phyloP scores from a whole-genome alignment of 768 basidiomycete genomes.

The Boletus rubropictus region DNA sequence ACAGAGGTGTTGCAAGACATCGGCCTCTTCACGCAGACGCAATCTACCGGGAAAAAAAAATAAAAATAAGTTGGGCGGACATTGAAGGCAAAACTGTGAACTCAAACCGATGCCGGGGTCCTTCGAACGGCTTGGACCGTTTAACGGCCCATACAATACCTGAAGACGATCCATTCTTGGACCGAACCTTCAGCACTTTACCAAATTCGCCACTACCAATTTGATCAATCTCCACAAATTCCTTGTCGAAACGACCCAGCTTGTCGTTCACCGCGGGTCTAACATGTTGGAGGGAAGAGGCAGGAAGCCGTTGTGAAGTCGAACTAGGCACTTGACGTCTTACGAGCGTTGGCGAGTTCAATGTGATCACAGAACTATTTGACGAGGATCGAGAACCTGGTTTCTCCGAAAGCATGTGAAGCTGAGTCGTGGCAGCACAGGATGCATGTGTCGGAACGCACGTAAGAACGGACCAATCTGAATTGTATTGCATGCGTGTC shows the following conservation, averaged over 20 bases:
- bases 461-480: conserved; percentile 55
- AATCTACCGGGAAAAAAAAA: conserved; percentile 39
- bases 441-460: conserved; percentile 45
- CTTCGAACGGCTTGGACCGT: conserved; percentile 89
- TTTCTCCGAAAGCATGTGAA: conserved; percentile 38
- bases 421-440: conserved; percentile 36
- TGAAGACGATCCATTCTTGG: conserved; percentile 49
- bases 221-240: conserved; percentile 74
- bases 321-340: conserved; percentile 29
- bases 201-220: conserved; percentile 93
- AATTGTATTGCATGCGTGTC: not conserved
- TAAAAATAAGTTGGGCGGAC: conserved; percentile 16
- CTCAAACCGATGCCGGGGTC: conserved; percentile 79
- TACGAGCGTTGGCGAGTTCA: conserved; percentile 43
- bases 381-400: conserved; percentile 57
- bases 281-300: conserved; percentile 17
- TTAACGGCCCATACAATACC: conserved; percentile 77
- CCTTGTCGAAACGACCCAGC: conserved; percentile 67
- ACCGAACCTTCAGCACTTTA: conserved; percentile 78
- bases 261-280: conserved; percentile 43
- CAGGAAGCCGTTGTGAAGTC: conserved; percentile 21
- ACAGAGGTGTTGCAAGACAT: conserved; percentile 75
- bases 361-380: conserved; percentile 41
- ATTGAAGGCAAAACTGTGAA: conserved; percentile 11
- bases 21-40: conserved; percentile 91